Percentiles rank a stretch among this genome's conserved stretches.
Conservation (phyloP, 306 rosid species). For the Fagus sylvatica region DNA sequence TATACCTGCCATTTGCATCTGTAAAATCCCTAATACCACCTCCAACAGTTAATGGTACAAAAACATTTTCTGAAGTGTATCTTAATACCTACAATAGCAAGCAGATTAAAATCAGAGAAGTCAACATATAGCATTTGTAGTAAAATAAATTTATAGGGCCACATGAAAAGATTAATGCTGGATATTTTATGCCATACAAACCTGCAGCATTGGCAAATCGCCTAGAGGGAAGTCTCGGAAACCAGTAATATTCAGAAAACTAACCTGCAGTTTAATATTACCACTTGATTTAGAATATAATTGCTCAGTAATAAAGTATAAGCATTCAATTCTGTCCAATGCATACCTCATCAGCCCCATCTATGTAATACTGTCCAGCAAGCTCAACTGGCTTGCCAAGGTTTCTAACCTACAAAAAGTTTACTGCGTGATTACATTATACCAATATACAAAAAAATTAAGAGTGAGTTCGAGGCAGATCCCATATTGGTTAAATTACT, state of each 20-base stretch:
- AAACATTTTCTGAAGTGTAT: slow-evolving; percentile 87
- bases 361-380: slow-evolving; percentile 86
- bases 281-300: slow-evolving; percentile 23
- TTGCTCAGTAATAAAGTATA: slow-evolving; percentile 1
- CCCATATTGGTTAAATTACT: neutral
- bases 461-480: neutral
- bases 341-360: slow-evolving; percentile 96
- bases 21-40: slow-evolving; percentile 98
- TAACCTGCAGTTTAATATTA: slow-evolving; percentile 55
- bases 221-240: slow-evolving; percentile 98
- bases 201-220: slow-evolving; percentile 98
- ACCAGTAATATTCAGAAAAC: slow-evolving; percentile 90
- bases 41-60: slow-evolving; percentile 97
- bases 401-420: slow-evolving; percentile 70
- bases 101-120: slow-evolving; percentile 2
- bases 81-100: slow-evolving; percentile 64
- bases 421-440: slow-evolving; percentile 29
- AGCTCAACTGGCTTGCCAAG: slow-evolving; percentile 98
- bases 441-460: neutral
- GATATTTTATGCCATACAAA: slow-evolving; percentile 26
- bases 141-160: neutral
- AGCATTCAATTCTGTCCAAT: slow-evolving; percentile 20
- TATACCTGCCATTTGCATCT: slow-evolving; percentile 87
- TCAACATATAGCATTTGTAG: neutral
- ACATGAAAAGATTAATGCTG: neutral